Conservation (phyloP, 2,329 filamentous ascomycete species). For the Talaromyces pinophilus region DNA sequence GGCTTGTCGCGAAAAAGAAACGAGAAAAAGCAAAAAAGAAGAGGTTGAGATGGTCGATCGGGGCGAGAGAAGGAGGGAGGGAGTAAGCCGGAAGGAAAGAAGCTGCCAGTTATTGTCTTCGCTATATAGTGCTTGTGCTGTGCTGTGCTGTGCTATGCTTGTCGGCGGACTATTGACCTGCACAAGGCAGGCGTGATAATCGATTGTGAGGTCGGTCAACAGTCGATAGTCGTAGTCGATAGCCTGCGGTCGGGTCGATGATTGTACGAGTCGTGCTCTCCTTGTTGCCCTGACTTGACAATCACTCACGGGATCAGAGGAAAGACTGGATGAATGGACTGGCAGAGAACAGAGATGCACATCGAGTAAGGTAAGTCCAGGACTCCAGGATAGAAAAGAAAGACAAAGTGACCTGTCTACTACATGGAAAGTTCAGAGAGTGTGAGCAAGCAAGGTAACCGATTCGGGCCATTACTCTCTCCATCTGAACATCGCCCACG, state of each 20-base stretch:
- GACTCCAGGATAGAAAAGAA: background rate
- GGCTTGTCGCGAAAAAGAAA: conserved; percentile 8
- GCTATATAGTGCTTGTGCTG: background rate
- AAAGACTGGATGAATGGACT: background rate
- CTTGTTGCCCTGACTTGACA: background rate
- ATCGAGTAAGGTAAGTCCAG: background rate
- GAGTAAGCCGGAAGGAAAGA: background rate
- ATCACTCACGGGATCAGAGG: background rate
- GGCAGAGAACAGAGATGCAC: background rate
- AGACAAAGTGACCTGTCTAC: background rate
- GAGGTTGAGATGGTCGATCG: background rate
- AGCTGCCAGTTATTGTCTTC: too few relatives aligned
- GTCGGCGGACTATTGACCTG: background rate
- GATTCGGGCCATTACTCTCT: conserved; percentile 22
- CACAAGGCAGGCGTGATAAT: background rate
- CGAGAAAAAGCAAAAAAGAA: background rate
- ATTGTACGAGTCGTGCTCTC: background rate
- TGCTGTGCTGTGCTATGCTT: background rate
- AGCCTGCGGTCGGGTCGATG: background rate
- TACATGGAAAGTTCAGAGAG: background rate
- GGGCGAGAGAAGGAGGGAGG: background rate
- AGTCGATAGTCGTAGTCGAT: background rate
- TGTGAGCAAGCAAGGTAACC: background rate
- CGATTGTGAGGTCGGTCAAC: background rate
- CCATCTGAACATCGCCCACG: conserved; percentile 18